phyloP scores from a whole-genome alignment of 2,329 filamentous ascomycete species.

The Colletotrichum sp. region DNA sequence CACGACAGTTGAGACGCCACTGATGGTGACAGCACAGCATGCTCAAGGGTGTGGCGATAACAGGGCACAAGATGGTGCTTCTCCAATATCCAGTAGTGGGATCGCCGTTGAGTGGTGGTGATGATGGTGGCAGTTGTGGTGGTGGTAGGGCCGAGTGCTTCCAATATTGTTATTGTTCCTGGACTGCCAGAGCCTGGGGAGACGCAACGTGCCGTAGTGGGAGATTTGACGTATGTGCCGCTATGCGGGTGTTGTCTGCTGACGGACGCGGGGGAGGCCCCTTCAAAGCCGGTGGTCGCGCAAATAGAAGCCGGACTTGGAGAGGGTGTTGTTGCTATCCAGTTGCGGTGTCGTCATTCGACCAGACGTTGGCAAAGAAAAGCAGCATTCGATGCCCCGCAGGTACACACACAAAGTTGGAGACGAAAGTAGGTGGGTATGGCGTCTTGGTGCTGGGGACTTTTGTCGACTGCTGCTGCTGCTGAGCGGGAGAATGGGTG shows the following conservation, averaged over 20 bases:
- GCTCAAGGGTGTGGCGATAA: background rate
- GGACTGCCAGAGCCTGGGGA: background rate
- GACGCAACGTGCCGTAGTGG: background rate
- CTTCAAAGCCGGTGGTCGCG: background rate
- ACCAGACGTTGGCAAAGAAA: background rate
- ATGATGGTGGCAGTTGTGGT: background rate
- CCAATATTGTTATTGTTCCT: background rate
- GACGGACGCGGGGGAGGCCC: background rate
- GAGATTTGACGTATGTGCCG: background rate
- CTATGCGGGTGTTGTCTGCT: slow-evolving; percentile 1
- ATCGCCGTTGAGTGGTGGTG: background rate
- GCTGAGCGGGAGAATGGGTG: slow-evolving; percentile 5
- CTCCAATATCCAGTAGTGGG: background rate
- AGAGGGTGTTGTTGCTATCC: background rate
- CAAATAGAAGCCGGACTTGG: background rate
- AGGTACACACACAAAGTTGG: background rate
- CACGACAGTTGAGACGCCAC: background rate
- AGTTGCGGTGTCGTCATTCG: background rate
- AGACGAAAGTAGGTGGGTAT: background rate
- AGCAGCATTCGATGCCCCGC: background rate
- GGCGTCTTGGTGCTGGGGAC: background rate
- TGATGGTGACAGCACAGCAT: background rate
- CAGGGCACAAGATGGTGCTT: background rate
- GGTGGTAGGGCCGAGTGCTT: background rate
- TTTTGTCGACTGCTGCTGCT: slow-evolving; percentile 12